Evolutionary conservation across 2,329 filamentous ascomycete species (phyloP).

Genomic region (Geosmithia flava): DNA sequence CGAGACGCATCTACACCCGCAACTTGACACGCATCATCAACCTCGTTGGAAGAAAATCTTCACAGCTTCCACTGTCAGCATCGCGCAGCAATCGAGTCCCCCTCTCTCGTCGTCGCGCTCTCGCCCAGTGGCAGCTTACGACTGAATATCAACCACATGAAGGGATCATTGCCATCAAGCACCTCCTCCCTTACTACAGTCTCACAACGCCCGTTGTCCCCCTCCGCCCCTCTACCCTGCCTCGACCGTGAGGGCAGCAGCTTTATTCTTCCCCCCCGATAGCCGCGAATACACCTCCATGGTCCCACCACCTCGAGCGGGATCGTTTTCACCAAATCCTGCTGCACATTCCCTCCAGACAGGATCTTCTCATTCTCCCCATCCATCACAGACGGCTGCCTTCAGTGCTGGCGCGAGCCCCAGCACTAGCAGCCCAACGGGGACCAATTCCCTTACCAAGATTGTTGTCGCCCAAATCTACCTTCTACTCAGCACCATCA

Average conservation of each 20-base stretch:
- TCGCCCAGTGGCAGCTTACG: neutral
- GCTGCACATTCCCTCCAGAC: constrained; percentile 40
- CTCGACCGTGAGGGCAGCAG: neutral
- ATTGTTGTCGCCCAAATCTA: constrained; percentile 94
- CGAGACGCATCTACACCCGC: neutral
- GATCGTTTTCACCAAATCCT: constrained; percentile 53
- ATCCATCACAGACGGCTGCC: constrained; percentile 42
- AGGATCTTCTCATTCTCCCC: constrained; percentile 41
- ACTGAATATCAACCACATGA: neutral
- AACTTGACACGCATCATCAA: neutral
- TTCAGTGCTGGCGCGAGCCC: constrained; percentile 49
- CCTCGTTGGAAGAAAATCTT: neutral
- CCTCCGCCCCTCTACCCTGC: neutral
- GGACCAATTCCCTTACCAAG: constrained; percentile 63
- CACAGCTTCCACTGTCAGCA: neutral
- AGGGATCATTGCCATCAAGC: neutral
- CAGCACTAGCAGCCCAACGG: constrained; percentile 50
- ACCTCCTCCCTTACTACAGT: constrained; percentile 1
- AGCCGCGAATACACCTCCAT: constrained; percentile 31
- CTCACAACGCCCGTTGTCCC: constrained; percentile 7
- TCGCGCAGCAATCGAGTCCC: neutral
- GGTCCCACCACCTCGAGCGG: constrained; percentile 48
- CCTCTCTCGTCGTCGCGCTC: neutral
- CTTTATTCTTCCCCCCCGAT: constrained; percentile 12
- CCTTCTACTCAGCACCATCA: constrained; percentile 85